phyloP scores from a whole-genome alignment of 1,139 yeast genomes.

The Suhomyces yuchorum region DNA sequence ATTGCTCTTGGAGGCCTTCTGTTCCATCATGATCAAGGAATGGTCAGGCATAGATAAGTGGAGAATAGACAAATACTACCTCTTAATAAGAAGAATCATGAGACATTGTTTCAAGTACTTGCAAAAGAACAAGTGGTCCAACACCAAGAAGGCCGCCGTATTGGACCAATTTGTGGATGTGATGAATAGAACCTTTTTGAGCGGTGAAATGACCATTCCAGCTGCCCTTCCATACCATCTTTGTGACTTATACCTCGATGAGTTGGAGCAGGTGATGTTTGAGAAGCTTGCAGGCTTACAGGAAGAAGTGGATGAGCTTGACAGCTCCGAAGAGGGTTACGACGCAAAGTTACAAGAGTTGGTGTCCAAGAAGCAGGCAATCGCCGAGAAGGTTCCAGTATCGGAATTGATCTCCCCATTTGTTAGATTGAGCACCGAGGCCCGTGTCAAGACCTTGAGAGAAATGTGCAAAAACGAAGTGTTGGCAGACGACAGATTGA shows the following conservation, averaged over 20 bases:
- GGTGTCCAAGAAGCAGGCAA: slow-evolving; percentile 27
- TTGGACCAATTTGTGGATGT: slow-evolving; percentile 50
- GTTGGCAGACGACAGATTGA: slow-evolving; percentile 62
- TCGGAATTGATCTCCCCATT: slow-evolving; percentile 60
- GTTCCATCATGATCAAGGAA: slow-evolving; percentile 77
- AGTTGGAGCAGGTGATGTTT: slow-evolving; percentile 67
- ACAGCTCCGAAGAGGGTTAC: slow-evolving; percentile 29
- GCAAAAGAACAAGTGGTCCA: slow-evolving; percentile 53
- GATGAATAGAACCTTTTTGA: slow-evolving; percentile 42
- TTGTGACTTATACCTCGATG: slow-evolving; percentile 83
- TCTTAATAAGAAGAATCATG: slow-evolving; percentile 76
- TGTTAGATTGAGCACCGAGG: slow-evolving; percentile 48
- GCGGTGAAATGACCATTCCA: slow-evolving; percentile 63
- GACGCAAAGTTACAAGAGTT: slow-evolving; percentile 31
- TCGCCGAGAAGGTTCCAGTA: slow-evolving; percentile 55
- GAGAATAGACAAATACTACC: slow-evolving; percentile 83
- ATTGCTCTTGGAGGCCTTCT: slow-evolving; percentile 72
- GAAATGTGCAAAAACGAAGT: slow-evolving; percentile 67
- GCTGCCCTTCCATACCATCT: slow-evolving; percentile 83
- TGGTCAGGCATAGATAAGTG: slow-evolving; percentile 86
- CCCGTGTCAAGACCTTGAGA: slow-evolving; percentile 65
- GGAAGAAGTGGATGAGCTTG: slow-evolving; percentile 42
- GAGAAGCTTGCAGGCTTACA: slow-evolving; percentile 44
- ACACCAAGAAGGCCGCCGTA: slow-evolving; percentile 34
- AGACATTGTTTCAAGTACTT: slow-evolving; percentile 66